Evolutionary conservation across 441 rosid species (phyloP).

Genomic region (Populus hybrid): DNA sequence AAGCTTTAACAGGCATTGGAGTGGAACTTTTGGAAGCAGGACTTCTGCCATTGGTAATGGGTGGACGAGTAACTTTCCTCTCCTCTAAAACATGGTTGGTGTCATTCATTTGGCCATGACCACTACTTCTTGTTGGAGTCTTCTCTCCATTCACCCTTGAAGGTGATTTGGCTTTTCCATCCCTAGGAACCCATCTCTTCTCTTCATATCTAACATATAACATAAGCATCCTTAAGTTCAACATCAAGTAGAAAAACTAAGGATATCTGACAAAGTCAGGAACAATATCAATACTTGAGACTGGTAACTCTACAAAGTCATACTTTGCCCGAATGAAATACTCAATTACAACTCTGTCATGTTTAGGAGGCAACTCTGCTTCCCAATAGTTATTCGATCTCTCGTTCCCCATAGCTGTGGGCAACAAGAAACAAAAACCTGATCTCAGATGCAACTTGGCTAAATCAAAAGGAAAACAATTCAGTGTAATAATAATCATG

Average conservation of each 20-base stretch:
- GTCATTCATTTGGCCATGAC: constrained; percentile 18
- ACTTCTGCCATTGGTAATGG: constrained; percentile 11
- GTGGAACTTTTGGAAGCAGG: constrained; percentile 22
- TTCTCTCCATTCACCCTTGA: constrained; percentile 25
- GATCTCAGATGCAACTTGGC: neutral
- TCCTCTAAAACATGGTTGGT: constrained; percentile 21
- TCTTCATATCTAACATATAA: constrained; percentile 45
- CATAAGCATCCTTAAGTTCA: constrained; percentile 5
- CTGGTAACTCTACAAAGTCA: constrained; percentile 19
- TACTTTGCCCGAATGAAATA: constrained; percentile 97
- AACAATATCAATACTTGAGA: constrained; percentile 22
- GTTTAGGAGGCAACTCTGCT: constrained; percentile 90
- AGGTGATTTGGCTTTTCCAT: constrained; percentile 33
- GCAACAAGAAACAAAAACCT: constrained; percentile 17
- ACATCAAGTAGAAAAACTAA: constrained; percentile 9
- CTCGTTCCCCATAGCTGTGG: constrained; percentile 93
- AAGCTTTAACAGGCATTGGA: constrained; percentile 13
- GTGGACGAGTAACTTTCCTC: constrained; percentile 21
- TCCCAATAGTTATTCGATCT: constrained; percentile 94
- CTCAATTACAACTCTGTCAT: constrained; percentile 94
- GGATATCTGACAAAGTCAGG: constrained; percentile 9
- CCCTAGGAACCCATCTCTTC: constrained; percentile 57
- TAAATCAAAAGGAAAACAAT: constrained; percentile 10
- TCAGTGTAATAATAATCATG: constrained; percentile 15
- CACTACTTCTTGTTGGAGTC: constrained; percentile 20